Base-by-base conservation (phyloP, 1,284 basidiomycete species). In the Phellopilus nigrolimitatus region DNA sequence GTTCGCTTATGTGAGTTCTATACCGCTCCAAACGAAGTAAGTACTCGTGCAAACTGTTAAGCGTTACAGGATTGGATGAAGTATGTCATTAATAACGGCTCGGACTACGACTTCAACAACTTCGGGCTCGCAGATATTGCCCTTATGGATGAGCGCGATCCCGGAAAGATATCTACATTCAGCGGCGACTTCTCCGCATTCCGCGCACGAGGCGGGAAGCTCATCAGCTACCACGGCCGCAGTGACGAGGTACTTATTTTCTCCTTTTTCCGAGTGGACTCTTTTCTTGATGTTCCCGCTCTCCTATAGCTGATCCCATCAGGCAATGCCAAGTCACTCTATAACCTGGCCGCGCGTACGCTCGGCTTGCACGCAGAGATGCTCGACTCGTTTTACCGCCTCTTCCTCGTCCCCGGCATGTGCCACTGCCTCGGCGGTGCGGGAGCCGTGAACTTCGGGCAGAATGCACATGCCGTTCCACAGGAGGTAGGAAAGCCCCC, bases 371-470 rank as follows among this genome's bases (percentile, higher is more conserved):
- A 55, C 2, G 46, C 17, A 8, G 19, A 10, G 22, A 57, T 60
- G 37, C 60, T 69, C 17, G 61, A 66, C 47, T 60, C 66, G 34
- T 66, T 62, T 56, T 73, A 71, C 59, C 64, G 66, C 15, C 62
- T 71, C 21, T 73, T 71, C 59, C 58, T 66, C 22, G 64, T 72
- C 15, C 67, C 69, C 0, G 72, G 71, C 1, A 73, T 73, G 71
- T 55, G 57, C 17, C 70, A 73, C 54, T 71, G 70, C 61, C 57
- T 52, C 34, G 64, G 57, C 7, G 53, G 49, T 4, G 28, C 43
- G 8, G 38, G 43, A 41, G 61, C 46, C 15, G 55, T 31, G 57
- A 59, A 17, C 33, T 59, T 50, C 57, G 53, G 51, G 53, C 60
- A 62, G 28, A 12, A 34, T 40, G 6, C n/a, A 5, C 30, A 13